These are phyloP conservation scores for Aristolochia contorta DNA, from an alignment of 164 flowering plant genomes.

Conservation along the genomic window DNA sequence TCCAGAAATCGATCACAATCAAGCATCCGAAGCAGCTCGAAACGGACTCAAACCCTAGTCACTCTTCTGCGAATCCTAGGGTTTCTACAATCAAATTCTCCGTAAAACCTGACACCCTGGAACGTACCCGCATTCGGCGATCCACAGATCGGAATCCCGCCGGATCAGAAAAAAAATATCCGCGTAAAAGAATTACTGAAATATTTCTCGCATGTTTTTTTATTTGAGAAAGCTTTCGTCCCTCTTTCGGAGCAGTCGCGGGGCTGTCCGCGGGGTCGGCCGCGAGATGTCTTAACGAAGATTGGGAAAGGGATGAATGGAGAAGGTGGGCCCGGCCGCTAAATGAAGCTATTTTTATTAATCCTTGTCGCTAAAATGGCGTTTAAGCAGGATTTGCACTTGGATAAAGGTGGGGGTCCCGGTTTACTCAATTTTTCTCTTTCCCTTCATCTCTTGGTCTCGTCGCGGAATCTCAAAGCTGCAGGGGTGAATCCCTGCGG, in stretches of 20 bases:
- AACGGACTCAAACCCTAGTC: not conserved
- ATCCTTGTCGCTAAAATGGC: too few relatives aligned
- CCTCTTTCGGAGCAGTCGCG: slow-evolving; percentile 1
- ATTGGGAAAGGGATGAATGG: not conserved
- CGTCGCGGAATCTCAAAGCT: too few relatives aligned
- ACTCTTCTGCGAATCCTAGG: not conserved
- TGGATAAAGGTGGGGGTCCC: too few relatives aligned
- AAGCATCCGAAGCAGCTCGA: not conserved
- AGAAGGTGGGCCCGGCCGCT: not conserved
- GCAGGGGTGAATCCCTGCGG: too few relatives aligned
- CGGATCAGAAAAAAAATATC: not conserved
- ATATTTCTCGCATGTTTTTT: not conserved
- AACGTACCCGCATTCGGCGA: not conserved
- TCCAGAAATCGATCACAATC: not conserved
- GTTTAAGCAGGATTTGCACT: too few relatives aligned
- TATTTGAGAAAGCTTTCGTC: not conserved
- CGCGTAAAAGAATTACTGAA: not conserved
- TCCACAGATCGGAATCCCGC: not conserved
- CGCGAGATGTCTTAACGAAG: not conserved
- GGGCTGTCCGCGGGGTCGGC: not conserved
- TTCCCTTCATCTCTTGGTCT: too few relatives aligned
- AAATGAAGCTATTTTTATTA: not conserved
- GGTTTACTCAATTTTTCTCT: too few relatives aligned
- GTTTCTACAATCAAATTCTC: not conserved
- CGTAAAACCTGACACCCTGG: not conserved